Percentiles rank a stretch among this genome's conserved stretches.
phyloP scores from a whole-genome alignment of 306 rosid species.

The Lablab purpureus region DNA sequence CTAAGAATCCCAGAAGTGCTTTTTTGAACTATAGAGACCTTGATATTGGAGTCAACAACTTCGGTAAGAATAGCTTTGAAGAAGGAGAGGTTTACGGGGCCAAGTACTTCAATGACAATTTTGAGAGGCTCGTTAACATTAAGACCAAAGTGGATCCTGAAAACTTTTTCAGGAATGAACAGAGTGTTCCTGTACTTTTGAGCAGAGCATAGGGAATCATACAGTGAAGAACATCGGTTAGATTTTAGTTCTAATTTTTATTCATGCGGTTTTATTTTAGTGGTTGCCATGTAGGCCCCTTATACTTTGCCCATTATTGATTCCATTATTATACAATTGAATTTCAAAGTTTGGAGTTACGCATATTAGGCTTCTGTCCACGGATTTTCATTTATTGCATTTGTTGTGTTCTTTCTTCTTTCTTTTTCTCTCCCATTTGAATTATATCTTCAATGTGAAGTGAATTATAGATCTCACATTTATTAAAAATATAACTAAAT shows the following conservation, averaged over 20 bases:
- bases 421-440: neutral
- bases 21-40: slow-evolving; percentile 73
- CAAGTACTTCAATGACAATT: slow-evolving; percentile 68
- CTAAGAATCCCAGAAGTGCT: slow-evolving; percentile 61
- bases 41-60: slow-evolving; percentile 67
- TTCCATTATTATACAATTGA: neutral
- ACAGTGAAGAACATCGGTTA: neutral
- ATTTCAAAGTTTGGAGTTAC: neutral
- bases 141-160: slow-evolving; percentile 73
- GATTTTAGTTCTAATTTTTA: no score
- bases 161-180: slow-evolving; percentile 79
- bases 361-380: no score
- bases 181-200: slow-evolving; percentile 65
- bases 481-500: no score
- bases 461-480: no score
- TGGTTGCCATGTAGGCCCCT: neutral
- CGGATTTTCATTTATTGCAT: neutral
- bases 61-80: slow-evolving; percentile 49
- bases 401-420: neutral
- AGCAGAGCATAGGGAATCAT: slow-evolving; percentile 9
- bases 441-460: no score
- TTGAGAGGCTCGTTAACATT: slow-evolving; percentile 63
- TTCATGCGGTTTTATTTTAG: neutral
- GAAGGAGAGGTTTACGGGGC: slow-evolving; percentile 69
- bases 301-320: neutral